phyloP scores from a whole-genome alignment of 1,284 basidiomycete species.

The Tetrapyrgos nigripes region DNA sequence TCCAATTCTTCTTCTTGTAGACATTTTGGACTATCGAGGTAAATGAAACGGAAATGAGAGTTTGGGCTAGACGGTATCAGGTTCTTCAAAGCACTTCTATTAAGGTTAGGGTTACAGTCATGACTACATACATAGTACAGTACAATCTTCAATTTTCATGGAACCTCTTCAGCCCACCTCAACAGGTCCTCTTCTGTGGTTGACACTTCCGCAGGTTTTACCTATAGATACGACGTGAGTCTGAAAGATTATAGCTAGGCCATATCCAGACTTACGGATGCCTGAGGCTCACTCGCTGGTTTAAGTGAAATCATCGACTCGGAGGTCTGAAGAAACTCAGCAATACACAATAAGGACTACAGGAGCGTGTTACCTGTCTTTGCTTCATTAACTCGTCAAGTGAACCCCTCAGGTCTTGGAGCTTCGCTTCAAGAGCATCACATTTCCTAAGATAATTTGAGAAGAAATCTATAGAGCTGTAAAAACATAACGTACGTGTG shows the following conservation, averaged over 20 bases:
- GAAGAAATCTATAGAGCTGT: neutral
- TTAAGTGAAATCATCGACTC: neutral
- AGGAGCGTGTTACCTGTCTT: neutral
- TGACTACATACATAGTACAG: neutral
- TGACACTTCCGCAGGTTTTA: neutral
- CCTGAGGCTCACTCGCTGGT: neutral
- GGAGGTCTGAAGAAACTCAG: neutral
- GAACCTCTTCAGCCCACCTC: constrained; percentile 69
- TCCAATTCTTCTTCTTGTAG: constrained; percentile 74
- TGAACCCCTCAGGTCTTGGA: constrained; percentile 56
- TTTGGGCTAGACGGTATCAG: neutral
- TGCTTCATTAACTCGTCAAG: constrained; percentile 27
- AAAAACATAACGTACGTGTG: constrained; percentile 56
- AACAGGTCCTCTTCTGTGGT: constrained; percentile 49
- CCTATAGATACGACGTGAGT: neutral
- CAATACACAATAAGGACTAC: neutral
- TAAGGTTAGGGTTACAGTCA: neutral
- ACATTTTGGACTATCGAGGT: constrained; percentile 47
- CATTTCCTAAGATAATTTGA: constrained; percentile 58
- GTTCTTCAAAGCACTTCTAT: neutral
- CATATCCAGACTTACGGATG: neutral
- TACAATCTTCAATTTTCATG: constrained; percentile 6
- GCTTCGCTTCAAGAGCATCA: constrained; percentile 65
- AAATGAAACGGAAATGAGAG: neutral
- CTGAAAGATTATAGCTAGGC: neutral